phyloP scores from a whole-genome alignment of 148 eudicot species.

The Oxyria digyna region DNA sequence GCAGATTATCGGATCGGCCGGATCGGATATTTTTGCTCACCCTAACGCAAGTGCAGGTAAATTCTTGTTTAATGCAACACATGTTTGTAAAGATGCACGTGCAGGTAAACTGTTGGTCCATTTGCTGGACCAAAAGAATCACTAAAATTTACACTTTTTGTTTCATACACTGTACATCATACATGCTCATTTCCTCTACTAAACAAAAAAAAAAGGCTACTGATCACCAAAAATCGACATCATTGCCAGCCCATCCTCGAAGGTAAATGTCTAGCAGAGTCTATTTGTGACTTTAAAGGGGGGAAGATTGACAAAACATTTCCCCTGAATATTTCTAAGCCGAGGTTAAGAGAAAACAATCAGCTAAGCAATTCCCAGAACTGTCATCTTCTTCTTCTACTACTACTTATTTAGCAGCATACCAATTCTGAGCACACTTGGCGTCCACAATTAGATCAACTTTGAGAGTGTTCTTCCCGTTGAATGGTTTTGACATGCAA shows the following conservation, averaged over 20 bases:
- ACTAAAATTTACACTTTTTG: slow-evolving; percentile 1
- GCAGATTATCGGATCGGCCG: too few relatives aligned
- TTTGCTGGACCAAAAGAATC: too few relatives aligned
- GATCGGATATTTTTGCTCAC: too few relatives aligned
- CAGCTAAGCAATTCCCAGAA: background rate
- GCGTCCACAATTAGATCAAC: slow-evolving; percentile 83
- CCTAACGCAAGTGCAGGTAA: too few relatives aligned
- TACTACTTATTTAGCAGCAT: slow-evolving; percentile 74
- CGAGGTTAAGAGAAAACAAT: background rate
- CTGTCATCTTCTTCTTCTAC: background rate
- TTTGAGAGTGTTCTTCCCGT: slow-evolving; percentile 58
- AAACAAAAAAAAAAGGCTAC: background rate
- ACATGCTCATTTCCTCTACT: background rate
- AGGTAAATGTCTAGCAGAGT: background rate
- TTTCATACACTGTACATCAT: slow-evolving; percentile 7
- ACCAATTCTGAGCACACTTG: slow-evolving; percentile 81
- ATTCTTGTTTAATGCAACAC: too few relatives aligned
- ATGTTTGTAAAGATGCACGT: too few relatives aligned
- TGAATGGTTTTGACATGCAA: slow-evolving; percentile 88
- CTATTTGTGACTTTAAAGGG: background rate
- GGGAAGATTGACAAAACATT: background rate
- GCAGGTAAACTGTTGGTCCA: too few relatives aligned
- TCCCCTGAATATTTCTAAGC: background rate
- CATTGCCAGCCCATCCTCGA: background rate
- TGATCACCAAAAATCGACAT: background rate